These are phyloP conservation scores for Fusarium sulawesiense DNA, from an alignment of 2,329 filamentous ascomycete species.

Conservation along the genomic window DNA sequence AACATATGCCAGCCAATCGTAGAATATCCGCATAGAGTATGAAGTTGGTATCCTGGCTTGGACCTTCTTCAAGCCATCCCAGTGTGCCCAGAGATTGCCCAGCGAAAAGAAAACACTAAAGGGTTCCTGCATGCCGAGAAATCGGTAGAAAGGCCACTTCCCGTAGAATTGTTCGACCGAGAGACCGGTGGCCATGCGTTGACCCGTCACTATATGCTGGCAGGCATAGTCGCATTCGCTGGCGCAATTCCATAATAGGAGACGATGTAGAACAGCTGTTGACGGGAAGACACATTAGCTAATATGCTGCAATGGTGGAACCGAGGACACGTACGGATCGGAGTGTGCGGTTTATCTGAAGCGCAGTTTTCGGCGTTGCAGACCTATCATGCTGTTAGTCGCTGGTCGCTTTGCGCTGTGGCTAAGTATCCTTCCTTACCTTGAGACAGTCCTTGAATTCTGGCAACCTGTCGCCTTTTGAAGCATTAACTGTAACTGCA, in stretches of 20 bases:
- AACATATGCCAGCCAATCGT: conserved; percentile 81
- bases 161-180: conserved; percentile 93
- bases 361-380: conserved; percentile 86
- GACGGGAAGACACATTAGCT: conserved; percentile 34
- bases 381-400: conserved; percentile 65
- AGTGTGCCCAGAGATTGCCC: conserved; percentile 89
- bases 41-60: conserved; percentile 74
- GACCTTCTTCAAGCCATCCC: conserved; percentile 77
- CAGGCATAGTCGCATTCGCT: conserved; percentile 98
- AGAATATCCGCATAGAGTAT: conserved; percentile 84
- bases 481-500: conserved; percentile 69
- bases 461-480: conserved; percentile 83
- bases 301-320: conserved; percentile 7
- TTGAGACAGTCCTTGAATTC: conserved; percentile 89
- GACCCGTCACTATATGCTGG: conserved; percentile 88
- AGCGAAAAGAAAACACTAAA: conserved; percentile 93
- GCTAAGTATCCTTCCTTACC: conserved; percentile 60
- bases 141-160: conserved; percentile 96
- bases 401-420: not conserved
- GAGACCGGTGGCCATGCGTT: conserved; percentile 72
- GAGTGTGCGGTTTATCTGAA: conserved; percentile 65
- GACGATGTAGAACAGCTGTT: conserved; percentile 81
- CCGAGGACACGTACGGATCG: conserved; percentile 72
- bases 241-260: conserved; percentile 92
- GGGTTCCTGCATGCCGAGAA: conserved; percentile 94